phyloP scores from a whole-genome alignment of 768 basidiomycete genomes.

The Cystobasidium onofrii region DNA sequence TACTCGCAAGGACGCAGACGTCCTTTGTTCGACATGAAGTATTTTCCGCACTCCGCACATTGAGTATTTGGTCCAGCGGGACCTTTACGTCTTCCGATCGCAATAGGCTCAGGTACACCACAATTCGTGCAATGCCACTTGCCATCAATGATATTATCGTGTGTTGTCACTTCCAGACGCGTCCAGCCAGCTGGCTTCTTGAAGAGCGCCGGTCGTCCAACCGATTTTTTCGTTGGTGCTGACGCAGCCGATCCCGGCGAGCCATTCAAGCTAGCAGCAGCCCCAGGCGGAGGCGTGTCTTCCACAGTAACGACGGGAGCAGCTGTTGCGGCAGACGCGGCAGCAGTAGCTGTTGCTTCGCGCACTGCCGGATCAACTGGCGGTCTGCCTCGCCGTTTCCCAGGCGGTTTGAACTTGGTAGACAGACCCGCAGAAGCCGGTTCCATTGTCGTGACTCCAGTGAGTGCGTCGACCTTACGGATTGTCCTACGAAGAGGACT shows the following conservation, averaged over 20 bases:
- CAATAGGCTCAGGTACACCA: constrained; percentile 78
- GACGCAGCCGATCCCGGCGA: neutral
- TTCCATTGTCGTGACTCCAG: neutral
- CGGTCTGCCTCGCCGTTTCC: constrained; percentile 51
- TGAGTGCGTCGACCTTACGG: neutral
- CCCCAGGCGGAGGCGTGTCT: neutral
- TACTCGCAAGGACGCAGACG: constrained; percentile 72
- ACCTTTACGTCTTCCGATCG: constrained; percentile 76
- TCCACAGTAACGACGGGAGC: constrained; percentile 34
- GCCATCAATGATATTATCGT: constrained; percentile 62
- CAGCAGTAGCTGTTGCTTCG: constrained; percentile 64
- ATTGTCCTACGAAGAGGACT: constrained; percentile 5
- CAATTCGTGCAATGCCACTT: constrained; percentile 85
- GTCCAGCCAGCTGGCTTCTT: constrained; percentile 22
- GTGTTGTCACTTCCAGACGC: constrained; percentile 13
- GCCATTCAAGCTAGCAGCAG: constrained; percentile 8
- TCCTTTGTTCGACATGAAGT: constrained; percentile 70
- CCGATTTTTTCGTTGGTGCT: neutral
- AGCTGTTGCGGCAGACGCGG: too few relatives aligned
- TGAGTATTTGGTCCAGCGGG: constrained; percentile 82
- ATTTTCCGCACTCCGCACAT: constrained; percentile 88
- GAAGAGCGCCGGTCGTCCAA: neutral
- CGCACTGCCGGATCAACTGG: neutral
- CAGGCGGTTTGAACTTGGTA: neutral
- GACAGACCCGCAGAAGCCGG: neutral